phyloP scores from a whole-genome alignment of 768 basidiomycete species.

The Xerocomellus amylosporus region DNA sequence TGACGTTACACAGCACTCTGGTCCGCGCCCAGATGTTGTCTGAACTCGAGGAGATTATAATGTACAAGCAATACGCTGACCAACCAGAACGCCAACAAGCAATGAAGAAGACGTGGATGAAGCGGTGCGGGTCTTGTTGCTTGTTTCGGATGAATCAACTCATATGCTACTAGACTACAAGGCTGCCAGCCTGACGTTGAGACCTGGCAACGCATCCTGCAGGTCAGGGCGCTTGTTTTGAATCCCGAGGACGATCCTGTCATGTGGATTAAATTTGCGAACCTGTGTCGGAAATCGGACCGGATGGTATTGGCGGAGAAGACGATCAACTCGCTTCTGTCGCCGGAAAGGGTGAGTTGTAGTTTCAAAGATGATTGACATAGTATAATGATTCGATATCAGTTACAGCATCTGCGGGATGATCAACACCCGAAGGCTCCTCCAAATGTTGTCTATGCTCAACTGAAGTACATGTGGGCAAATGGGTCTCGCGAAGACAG shows the following conservation, averaged over 20 bases:
- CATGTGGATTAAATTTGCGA: constrained; percentile 99
- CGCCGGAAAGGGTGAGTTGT: constrained; percentile 60
- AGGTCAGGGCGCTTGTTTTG: constrained; percentile 91
- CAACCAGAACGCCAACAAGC: constrained; percentile 89
- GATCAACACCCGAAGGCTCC: constrained; percentile 70
- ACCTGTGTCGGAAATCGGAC: constrained; percentile 92
- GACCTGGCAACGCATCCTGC: constrained; percentile 97
- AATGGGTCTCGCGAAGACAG: constrained; percentile 74
- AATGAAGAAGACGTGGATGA: constrained; percentile 97
- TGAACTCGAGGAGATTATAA: constrained; percentile 95
- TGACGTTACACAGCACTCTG: constrained; percentile 61
- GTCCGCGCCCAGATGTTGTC: constrained; percentile 98
- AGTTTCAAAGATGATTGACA: not conserved
- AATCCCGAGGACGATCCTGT: constrained; percentile 91
- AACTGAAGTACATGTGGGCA: constrained; percentile 95
- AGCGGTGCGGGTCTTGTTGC: constrained; percentile 53
- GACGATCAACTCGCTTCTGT: constrained; percentile 88
- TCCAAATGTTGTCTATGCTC: constrained; percentile 94
- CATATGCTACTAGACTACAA: constrained; percentile 56
- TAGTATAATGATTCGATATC: not conserved
- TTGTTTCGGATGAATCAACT: not conserved
- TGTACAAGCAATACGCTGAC: constrained; percentile 91
- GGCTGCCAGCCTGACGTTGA: constrained; percentile 98
- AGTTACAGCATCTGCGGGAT: constrained; percentile 49
- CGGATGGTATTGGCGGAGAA: constrained; percentile 95